phyloP scores from a whole-genome alignment of 805 yeast species.

The Sugiyamaella boreocaroliniensis region DNA sequence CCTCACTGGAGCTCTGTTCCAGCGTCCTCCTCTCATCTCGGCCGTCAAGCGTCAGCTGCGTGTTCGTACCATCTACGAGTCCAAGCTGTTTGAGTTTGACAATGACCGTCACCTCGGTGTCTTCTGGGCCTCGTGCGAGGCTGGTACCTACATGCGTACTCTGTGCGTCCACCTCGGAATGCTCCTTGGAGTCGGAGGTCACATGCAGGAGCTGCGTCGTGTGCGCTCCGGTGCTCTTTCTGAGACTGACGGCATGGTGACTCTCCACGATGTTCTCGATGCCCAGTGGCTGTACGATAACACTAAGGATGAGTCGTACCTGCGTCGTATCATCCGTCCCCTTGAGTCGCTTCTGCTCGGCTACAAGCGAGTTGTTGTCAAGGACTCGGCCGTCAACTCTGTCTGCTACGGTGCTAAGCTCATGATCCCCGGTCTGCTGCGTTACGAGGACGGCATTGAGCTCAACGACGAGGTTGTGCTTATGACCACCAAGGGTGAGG shows the following conservation, averaged over 20 bases:
- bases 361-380: slow-evolving; percentile 93
- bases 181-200: slow-evolving; percentile 98
- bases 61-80: slow-evolving; percentile 95
- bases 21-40: slow-evolving; percentile 97
- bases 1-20: slow-evolving; percentile 97
- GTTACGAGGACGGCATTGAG: slow-evolving; percentile 97
- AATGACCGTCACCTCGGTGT: slow-evolving; percentile 95
- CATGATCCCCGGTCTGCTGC: slow-evolving; percentile 96
- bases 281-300: slow-evolving; percentile 98
- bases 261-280: slow-evolving; percentile 94
- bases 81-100: slow-evolving; percentile 92
- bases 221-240: slow-evolving; percentile 95
- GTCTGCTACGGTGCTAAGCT: slow-evolving; percentile 98
- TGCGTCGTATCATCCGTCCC: slow-evolving; percentile 91
- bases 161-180: slow-evolving; percentile 98
- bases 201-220: slow-evolving; percentile 99
- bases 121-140: slow-evolving; percentile 99
- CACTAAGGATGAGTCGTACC: slow-evolving; percentile 92
- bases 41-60: slow-evolving; percentile 99
- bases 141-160: slow-evolving; percentile 99
- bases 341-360: slow-evolving; percentile 89
- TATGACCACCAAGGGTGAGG: slow-evolving; percentile 99
- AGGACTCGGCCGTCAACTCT: slow-evolving; percentile 93
- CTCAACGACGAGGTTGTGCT: slow-evolving; percentile 95
- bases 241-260: slow-evolving; percentile 86